Evolutionary conservation across 1,284 basidiomycete species (phyloP).

Genomic region (Laetiporus sulphureus): DNA sequence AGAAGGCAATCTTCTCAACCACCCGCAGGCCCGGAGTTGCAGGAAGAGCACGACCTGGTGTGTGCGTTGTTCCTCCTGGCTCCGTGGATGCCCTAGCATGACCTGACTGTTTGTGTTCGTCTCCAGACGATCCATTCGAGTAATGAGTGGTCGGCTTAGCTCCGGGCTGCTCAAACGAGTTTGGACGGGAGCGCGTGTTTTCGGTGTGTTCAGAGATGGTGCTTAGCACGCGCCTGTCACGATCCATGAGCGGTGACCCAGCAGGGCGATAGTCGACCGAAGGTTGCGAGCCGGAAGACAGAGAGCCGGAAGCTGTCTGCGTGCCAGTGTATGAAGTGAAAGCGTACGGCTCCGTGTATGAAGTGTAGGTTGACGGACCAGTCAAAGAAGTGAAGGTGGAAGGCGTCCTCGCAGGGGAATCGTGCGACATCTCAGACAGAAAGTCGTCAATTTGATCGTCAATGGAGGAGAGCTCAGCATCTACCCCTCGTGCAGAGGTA

Average conservation of each 20-base stretch:
- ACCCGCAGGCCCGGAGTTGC: slow-evolving; percentile 49
- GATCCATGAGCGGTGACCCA: slow-evolving; percentile 12
- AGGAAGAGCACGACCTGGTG: slow-evolving; percentile 19
- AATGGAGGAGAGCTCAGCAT: slow-evolving; percentile 54
- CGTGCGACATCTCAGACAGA: slow-evolving; percentile 49
- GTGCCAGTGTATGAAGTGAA: slow-evolving; percentile 14
- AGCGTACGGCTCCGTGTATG: slow-evolving; percentile 16
- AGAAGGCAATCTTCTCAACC: slow-evolving; percentile 67
- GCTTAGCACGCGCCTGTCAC: slow-evolving; percentile 26
- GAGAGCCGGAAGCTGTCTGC: slow-evolving; percentile 7
- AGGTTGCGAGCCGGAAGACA: slow-evolving; percentile 12
- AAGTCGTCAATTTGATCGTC: slow-evolving; percentile 59
- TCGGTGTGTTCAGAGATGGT: slow-evolving; percentile 36
- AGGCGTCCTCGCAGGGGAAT: slow-evolving; percentile 17
- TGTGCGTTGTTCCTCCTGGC: slow-evolving; percentile 14
- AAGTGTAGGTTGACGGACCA: slow-evolving; percentile 15
- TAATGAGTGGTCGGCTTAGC: slow-evolving; percentile 20
- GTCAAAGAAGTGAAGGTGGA: slow-evolving; percentile 17
- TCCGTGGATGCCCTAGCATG: slow-evolving; percentile 27
- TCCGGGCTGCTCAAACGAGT: slow-evolving; percentile 22
- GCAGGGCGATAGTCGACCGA: slow-evolving; percentile 16
- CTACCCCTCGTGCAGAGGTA: slow-evolving; percentile 47
- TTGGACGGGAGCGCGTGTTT: slow-evolving; percentile 27
- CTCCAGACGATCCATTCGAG: slow-evolving; percentile 15
- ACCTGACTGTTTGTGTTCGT: slow-evolving; percentile 14